These are phyloP conservation scores for Diospyros kaki DNA, from an alignment of 148 eudicot genomes.

Conservation along the genomic window DNA sequence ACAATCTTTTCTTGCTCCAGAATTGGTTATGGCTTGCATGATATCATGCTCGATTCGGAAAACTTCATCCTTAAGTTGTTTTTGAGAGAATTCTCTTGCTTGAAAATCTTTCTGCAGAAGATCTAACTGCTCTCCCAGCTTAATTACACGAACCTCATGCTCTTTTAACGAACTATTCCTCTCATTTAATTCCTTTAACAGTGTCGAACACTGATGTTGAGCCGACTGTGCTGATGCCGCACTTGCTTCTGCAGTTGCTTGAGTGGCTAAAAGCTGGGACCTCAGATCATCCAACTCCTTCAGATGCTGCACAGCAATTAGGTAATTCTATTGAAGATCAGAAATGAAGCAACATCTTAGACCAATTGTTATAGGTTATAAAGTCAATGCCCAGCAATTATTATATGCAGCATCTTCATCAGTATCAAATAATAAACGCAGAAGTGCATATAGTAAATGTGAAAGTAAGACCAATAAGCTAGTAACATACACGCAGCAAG, in stretches of 20 bases:
- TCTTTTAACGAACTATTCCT: constrained; percentile 68
- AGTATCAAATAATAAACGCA: not conserved
- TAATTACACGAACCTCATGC: constrained; percentile 71
- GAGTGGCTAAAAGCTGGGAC: constrained; percentile 57
- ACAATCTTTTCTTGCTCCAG: constrained; percentile 59
- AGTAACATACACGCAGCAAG: not conserved
- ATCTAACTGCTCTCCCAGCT: constrained; percentile 73
- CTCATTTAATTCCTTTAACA: constrained; percentile 61
- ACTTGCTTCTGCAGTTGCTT: constrained; percentile 78
- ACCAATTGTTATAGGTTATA: not conserved
- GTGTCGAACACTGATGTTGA: constrained; percentile 65
- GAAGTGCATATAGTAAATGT: no score
- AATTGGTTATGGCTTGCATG: constrained; percentile 66
- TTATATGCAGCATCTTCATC: not conserved
- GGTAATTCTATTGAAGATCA: constrained; percentile 1
- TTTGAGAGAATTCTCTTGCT: constrained; percentile 79
- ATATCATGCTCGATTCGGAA: constrained; percentile 79
- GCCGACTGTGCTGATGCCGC: constrained; percentile 84
- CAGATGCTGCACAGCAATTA: constrained; percentile 48
- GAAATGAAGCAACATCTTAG: not conserved
- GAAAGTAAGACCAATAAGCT: not conserved
- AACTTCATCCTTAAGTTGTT: constrained; percentile 84
- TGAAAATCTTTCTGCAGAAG: constrained; percentile 74
- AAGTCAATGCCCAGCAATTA: not conserved
- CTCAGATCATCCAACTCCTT: constrained; percentile 70